Percentiles rank a stretch among this genome's conserved stretches.
phyloP scores from a whole-genome alignment of 192 early-diverging fungal genomes.

The Neocallimastix lanati region DNA sequence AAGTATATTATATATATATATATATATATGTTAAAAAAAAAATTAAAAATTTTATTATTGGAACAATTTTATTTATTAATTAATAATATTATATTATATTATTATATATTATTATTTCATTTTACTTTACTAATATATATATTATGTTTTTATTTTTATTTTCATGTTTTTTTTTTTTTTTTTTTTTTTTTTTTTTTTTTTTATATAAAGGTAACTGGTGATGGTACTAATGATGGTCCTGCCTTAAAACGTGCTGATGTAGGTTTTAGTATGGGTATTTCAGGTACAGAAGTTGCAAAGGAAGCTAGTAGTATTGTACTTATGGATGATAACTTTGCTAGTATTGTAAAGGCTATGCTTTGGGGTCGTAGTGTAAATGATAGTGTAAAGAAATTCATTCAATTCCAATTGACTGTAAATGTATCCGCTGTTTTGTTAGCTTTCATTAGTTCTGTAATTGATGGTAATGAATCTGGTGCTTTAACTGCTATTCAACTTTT shows the following conservation, averaged over 20 bases:
- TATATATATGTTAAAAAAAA: too few relatives aligned
- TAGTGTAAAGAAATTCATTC: slow-evolving; percentile 70
- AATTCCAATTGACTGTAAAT: slow-evolving; percentile 72
- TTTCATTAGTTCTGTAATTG: slow-evolving; percentile 43
- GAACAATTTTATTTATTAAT: too few relatives aligned
- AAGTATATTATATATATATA: background rate
- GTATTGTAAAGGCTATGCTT: slow-evolving; percentile 55
- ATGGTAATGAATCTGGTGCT: slow-evolving; percentile 47
- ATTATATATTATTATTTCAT: background rate
- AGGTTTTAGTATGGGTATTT: slow-evolving; percentile 85
- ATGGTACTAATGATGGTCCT: slow-evolving; percentile 74
- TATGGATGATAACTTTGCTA: slow-evolving; percentile 80
- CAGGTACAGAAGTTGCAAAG: slow-evolving; percentile 71
- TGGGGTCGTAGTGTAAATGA: slow-evolving; percentile 72
- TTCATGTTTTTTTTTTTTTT: background rate
- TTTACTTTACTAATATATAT: too few relatives aligned
- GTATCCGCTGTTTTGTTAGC: slow-evolving; percentile 57
- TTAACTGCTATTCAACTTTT: slow-evolving; percentile 80
- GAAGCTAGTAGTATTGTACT: slow-evolving; percentile 66
- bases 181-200: too few relatives aligned
- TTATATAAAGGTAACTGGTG: slow-evolving; percentile 57
- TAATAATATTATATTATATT: too few relatives aligned
- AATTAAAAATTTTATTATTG: too few relatives aligned
- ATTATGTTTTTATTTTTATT: too few relatives aligned
- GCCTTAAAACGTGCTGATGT: slow-evolving; percentile 77